phyloP scores from a whole-genome alignment of 331 rosid species.

The Erythrophleum ivorense region DNA sequence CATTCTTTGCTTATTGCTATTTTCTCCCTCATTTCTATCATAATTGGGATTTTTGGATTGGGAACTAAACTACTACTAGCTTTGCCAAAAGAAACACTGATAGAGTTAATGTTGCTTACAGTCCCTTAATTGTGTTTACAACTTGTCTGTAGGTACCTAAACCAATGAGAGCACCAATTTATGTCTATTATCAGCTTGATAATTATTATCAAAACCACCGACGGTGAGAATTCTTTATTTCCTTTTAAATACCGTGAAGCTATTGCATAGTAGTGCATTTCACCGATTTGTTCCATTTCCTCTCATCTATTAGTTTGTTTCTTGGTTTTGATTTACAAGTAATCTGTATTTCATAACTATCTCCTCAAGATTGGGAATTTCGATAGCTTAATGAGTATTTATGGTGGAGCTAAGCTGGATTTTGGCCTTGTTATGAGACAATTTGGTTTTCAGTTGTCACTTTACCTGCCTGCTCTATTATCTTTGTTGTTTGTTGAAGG shows the following conservation, averaged over 20 bases:
- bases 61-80: slow-evolving; percentile 8
- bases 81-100: slow-evolving; percentile 18
- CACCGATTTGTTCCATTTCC: slow-evolving; percentile 16
- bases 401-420: slow-evolving; percentile 30
- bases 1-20: slow-evolving; percentile 12
- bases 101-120: slow-evolving; percentile 23
- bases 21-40: slow-evolving; percentile 1
- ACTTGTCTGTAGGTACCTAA: slow-evolving; percentile 64
- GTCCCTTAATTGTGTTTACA: slow-evolving; percentile 32
- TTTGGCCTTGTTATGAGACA: neutral
- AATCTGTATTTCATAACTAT: slow-evolving; percentile 16
- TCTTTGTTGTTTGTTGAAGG: slow-evolving; percentile 16
- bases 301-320: neutral
- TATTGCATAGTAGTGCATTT: slow-evolving; percentile 13
- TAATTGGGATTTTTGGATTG: slow-evolving; percentile 32
- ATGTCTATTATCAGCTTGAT: slow-evolving; percentile 90
- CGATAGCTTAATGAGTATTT: slow-evolving; percentile 11
- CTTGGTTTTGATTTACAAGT: slow-evolving; percentile 9
- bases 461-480: neutral
- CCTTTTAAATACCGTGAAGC: slow-evolving; percentile 29
- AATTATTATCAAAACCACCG: slow-evolving; percentile 96
- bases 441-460: neutral
- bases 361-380: neutral
- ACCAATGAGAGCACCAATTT: slow-evolving; percentile 90
- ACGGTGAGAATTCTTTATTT: slow-evolving; percentile 59